Conservation (phyloP, 345 rosid genomes). For the Syzygium jambos region DNA sequence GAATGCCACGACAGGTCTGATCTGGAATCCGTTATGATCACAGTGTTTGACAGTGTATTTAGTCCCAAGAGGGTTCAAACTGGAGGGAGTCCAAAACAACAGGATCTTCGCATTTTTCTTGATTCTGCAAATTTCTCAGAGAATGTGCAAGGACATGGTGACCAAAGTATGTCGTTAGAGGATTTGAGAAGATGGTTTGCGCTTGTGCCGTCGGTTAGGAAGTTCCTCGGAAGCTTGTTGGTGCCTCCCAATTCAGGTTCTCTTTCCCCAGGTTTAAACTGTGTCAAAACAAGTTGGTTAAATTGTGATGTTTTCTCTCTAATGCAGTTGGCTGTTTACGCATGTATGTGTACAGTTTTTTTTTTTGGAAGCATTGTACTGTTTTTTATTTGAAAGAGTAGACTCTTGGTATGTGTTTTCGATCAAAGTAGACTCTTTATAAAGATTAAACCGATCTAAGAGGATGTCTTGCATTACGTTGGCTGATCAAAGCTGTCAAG, state of each 20-base stretch:
- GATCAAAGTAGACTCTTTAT: background rate
- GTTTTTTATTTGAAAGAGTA: background rate
- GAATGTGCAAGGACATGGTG: conserved; percentile 21
- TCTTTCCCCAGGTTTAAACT: background rate
- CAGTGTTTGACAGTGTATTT: conserved; percentile 43
- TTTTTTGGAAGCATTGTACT: background rate
- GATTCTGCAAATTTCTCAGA: conserved; percentile 53
- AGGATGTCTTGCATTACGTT: background rate
- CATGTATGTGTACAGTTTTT: background rate
- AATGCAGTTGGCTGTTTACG: background rate
- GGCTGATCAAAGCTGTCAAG: background rate
- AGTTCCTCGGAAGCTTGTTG: conserved; percentile 77
- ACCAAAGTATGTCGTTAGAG: conserved; percentile 60
- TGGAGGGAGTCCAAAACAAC: conserved; percentile 23
- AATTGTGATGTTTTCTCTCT: background rate
- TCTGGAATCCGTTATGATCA: conserved; percentile 37
- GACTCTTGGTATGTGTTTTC: background rate
- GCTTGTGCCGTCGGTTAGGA: conserved; percentile 61
- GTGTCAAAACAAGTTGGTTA: background rate
- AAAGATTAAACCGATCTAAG: background rate
- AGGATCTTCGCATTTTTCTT: conserved; percentile 40
- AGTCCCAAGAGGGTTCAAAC: conserved; percentile 17
- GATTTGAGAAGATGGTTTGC: conserved; percentile 72
- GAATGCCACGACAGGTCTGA: conserved; percentile 56
- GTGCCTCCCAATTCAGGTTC: conserved; percentile 59